phyloP scores from a whole-genome alignment of 1,139 yeast species.

The Debaryomyces psychrophilus region DNA sequence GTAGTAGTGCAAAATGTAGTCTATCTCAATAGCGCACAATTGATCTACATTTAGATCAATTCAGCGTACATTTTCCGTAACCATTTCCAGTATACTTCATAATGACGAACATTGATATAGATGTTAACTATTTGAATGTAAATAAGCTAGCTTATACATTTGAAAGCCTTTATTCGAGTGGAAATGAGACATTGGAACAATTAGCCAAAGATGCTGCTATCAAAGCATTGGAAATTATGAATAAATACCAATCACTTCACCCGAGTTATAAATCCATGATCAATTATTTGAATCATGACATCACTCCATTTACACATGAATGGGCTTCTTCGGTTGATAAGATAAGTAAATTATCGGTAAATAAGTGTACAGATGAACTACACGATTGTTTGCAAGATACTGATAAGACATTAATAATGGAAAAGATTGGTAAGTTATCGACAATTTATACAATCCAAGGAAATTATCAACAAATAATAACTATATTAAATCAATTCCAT shows the following conservation, averaged over 20 bases:
- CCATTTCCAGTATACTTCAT: not conserved
- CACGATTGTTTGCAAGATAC: slow-evolving; percentile 9
- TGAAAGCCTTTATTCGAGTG: not conserved
- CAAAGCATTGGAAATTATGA: slow-evolving; percentile 22
- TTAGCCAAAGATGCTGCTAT: slow-evolving; percentile 8
- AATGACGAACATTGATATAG: slow-evolving; percentile 11
- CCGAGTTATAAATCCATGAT: slow-evolving; percentile 19
- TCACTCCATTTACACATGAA: slow-evolving; percentile 7
- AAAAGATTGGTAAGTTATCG: slow-evolving; percentile 13
- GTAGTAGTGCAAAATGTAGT: not conserved
- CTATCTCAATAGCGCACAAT: not conserved
- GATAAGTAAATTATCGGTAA: slow-evolving; percentile 2
- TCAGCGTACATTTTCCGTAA: not conserved
- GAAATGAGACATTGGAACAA: not conserved
- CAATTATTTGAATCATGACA: slow-evolving; percentile 10
- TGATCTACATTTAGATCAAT: not conserved
- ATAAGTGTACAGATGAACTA: slow-evolving; percentile 2
- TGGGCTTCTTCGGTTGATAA: slow-evolving; percentile 14
- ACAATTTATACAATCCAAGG: slow-evolving; percentile 20
- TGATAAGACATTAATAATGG: slow-evolving; percentile 13
- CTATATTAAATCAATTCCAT: slow-evolving; percentile 22
- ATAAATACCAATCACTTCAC: slow-evolving; percentile 24
- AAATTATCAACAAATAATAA: slow-evolving; percentile 25
- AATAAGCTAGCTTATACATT: slow-evolving; percentile 14
- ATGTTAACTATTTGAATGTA: slow-evolving; percentile 16